Conservation (phyloP, 495 filamentous ascomycete species). For the Astrocystis sublimbata region DNA sequence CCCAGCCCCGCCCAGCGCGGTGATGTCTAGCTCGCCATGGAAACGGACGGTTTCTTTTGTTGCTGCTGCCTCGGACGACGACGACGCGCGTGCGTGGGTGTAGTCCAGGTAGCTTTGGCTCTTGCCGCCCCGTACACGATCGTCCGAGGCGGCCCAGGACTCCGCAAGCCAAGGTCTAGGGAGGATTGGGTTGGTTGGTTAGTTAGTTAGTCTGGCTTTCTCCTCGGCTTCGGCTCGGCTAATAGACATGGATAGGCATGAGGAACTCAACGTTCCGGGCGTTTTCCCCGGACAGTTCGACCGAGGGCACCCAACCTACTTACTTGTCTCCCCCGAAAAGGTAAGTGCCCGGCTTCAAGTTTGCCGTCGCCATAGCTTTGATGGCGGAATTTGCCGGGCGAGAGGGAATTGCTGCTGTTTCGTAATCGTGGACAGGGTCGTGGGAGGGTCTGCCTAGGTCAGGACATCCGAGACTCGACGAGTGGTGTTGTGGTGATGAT, state of each 20-base stretch:
- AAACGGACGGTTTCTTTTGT: constrained; percentile 49
- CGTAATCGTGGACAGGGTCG: background rate
- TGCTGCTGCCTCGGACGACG: constrained; percentile 20
- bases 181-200: background rate
- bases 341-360: constrained; percentile 21
- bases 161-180: constrained; percentile 58
- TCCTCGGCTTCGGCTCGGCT: too few relatives aligned
- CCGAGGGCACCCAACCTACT: constrained; percentile 21
- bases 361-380: constrained; percentile 1
- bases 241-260: background rate
- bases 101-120: constrained; percentile 56
- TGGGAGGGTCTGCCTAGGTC: background rate
- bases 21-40: constrained; percentile 68
- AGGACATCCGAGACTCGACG: background rate
- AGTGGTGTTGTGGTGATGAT: background rate
- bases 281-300: constrained; percentile 1
- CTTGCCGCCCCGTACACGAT: constrained; percentile 70
- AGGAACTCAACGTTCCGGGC: background rate
- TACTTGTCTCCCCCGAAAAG: constrained; percentile 54
- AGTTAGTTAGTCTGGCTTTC: background rate
- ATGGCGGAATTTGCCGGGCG: background rate
- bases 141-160: constrained; percentile 70
- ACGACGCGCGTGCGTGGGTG: too few relatives aligned
- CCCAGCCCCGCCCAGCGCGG: constrained; percentile 76
- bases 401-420: background rate